Evolutionary conservation across 2,329 filamentous ascomycete species (phyloP).

Genomic region (Apiospora koreana): DNA sequence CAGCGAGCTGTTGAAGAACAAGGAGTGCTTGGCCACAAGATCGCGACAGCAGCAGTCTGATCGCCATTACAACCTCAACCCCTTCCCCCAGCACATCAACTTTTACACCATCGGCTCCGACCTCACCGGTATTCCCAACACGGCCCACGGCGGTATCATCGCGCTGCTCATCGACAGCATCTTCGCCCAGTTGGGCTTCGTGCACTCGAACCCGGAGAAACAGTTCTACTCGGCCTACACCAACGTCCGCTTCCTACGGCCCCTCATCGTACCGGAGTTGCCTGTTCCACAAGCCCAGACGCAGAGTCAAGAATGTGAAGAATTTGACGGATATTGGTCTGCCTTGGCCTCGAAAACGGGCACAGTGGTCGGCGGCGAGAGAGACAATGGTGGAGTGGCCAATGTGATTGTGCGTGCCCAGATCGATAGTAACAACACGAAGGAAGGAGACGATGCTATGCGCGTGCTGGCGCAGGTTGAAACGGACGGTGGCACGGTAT

Average conservation of each 20-base stretch:
- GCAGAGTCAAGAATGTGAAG: too few relatives aligned
- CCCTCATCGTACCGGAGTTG: background rate
- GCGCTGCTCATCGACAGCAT: background rate
- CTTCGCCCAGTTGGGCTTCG: background rate
- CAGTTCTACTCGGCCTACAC: conserved; percentile 23
- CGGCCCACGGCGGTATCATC: background rate
- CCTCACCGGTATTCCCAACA: background rate
- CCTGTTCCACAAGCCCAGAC: too few relatives aligned
- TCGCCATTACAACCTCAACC: background rate
- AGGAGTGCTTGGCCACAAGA: too few relatives aligned
- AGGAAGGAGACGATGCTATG: background rate
- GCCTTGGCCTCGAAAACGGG: background rate
- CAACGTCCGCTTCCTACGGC: background rate
- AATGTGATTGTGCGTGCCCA: conserved; percentile 3
- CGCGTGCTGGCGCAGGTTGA: background rate
- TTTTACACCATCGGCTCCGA: conserved; percentile 2
- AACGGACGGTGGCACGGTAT: background rate
- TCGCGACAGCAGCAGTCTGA: too few relatives aligned
- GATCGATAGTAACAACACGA: background rate
- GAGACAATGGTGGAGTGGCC: too few relatives aligned
- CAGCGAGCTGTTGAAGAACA: background rate
- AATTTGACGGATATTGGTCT: too few relatives aligned
- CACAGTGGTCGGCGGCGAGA: background rate
- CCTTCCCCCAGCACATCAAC: conserved; percentile 7
- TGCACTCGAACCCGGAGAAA: conserved; percentile 17